Evolutionary conservation across 768 basidiomycete genomes (phyloP), one percentile per base, ranked within the genome.

Genomic region (Tephrocybe sp.): DNA sequence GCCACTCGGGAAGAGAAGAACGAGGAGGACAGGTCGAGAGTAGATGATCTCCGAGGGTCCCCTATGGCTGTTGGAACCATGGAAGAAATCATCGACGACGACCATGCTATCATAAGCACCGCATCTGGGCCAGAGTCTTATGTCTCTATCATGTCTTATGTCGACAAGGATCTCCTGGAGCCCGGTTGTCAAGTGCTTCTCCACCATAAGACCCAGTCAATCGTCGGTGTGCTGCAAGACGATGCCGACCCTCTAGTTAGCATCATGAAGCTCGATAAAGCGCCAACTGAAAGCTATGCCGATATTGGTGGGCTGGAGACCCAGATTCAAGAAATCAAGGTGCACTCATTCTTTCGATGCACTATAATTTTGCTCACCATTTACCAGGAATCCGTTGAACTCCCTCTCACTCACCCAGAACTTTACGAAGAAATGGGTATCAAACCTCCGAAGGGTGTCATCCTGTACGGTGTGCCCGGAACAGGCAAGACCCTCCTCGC

Each of bases 361-460:
- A 22, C 36, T 45, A 27, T n/a, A n/a, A n/a, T n/a, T 36, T 15
- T 28, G 52, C 26, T 54, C 4, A 53, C 15, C 47, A 18, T 36
- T n/a, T 8, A 25, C 26, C 35, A 94, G 90, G 97, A 99, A 87
- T 92, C 97, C 12, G 96, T 98, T 38, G 97, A 98, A 69, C 79
- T 98, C 26, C 97, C 97, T 0, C 75, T 99, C 19, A 98, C 96
- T 8, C 97, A 98, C 65, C 97, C 97, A 3, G 97, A 99, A 64
- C 72, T 98, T 31, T 99, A 98, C 70, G 96, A 98, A 70, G 96
- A 98, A 75, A 98, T 99, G 97, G 97, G 97, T 48, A 98, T 99
- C 70, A 89, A 89, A 61, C 97, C 96, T n/a, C 97, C 97, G 18
- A 98, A 98, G 68, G 97, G 97, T 72, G 96, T 99, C 64, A 98